Percentiles rank a stretch among this genome's conserved stretches.
Evolutionary conservation across 2,329 filamentous ascomycete species (phyloP).

Genomic region (Penicillium sclerotigenum): DNA sequence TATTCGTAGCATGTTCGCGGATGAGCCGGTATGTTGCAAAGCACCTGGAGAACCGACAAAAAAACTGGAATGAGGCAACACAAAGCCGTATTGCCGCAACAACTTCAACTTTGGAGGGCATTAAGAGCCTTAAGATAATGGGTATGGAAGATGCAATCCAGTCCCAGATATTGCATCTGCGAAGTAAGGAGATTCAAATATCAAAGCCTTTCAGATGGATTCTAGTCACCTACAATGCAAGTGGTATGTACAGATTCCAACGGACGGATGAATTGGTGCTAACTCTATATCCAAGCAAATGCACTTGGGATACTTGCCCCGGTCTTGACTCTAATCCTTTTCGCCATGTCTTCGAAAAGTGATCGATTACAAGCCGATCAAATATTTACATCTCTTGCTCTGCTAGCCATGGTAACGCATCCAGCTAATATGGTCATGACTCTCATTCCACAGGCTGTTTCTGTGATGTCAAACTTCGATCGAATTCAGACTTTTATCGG

Average conservation of each 20-base stretch:
- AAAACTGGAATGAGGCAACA: background rate
- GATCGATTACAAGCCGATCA: background rate
- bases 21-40: slow-evolving; percentile 9
- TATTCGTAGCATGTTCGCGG: background rate
- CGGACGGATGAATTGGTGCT: background rate
- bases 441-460: slow-evolving; percentile 2
- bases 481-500: background rate
- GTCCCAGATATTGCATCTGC: background rate
- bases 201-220: slow-evolving; percentile 1
- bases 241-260: background rate
- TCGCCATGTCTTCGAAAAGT: background rate
- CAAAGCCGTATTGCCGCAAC: background rate
- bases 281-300: background rate
- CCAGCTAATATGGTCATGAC: slow-evolving; percentile 12
- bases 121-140: slow-evolving; percentile 6
- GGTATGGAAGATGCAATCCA: background rate
- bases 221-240: slow-evolving; percentile 3
- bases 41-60: background rate
- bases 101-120: background rate
- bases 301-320: background rate
- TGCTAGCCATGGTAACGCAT: slow-evolving; percentile 7
- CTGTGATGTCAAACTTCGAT: slow-evolving; percentile 4
- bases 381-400: slow-evolving; percentile 5
- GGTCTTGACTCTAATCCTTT: background rate
- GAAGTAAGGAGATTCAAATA: background rate